phyloP scores from a whole-genome alignment of 2,329 filamentous ascomycete genomes.

The Bipolaris oryzae region DNA sequence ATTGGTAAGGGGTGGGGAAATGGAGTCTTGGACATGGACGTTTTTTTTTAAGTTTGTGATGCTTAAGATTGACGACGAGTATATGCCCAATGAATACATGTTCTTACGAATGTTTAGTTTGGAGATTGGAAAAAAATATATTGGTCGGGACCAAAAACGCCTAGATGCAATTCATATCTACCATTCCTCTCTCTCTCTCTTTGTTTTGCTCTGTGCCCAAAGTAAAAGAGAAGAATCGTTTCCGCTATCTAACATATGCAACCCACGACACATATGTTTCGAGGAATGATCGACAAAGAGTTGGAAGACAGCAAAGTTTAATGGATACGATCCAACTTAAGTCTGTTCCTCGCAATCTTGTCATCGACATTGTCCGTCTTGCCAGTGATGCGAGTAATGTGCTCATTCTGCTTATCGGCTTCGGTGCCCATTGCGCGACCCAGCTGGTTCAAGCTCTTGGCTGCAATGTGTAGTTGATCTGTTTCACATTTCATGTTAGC shows the following conservation, averaged over 20 bases:
- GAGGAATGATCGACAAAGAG: background rate
- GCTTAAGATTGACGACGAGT: background rate
- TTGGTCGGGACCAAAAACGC: background rate
- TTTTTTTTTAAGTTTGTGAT: background rate
- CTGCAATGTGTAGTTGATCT: slow-evolving; percentile 65
- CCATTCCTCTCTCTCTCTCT: background rate
- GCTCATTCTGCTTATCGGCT: slow-evolving; percentile 76
- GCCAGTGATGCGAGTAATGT: slow-evolving; percentile 75
- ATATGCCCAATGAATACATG: background rate
- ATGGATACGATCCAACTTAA: slow-evolving; percentile 69
- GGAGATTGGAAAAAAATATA: background rate
- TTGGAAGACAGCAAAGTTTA: slow-evolving; percentile 31
- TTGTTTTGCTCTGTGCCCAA: background rate
- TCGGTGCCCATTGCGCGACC: slow-evolving; percentile 76
- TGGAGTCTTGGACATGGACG: background rate
- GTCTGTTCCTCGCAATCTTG: slow-evolving; percentile 77
- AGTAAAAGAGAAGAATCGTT: background rate
- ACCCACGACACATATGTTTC: background rate
- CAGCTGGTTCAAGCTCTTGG: slow-evolving; percentile 73
- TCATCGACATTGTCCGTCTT: slow-evolving; percentile 85
- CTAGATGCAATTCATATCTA: background rate
- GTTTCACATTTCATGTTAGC: background rate
- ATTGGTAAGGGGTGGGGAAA: background rate
- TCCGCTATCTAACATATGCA: background rate
- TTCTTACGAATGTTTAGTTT: background rate